Base-by-base conservation (phyloP, 2,329 filamentous ascomycete species). In the Endothia cerciana region DNA sequence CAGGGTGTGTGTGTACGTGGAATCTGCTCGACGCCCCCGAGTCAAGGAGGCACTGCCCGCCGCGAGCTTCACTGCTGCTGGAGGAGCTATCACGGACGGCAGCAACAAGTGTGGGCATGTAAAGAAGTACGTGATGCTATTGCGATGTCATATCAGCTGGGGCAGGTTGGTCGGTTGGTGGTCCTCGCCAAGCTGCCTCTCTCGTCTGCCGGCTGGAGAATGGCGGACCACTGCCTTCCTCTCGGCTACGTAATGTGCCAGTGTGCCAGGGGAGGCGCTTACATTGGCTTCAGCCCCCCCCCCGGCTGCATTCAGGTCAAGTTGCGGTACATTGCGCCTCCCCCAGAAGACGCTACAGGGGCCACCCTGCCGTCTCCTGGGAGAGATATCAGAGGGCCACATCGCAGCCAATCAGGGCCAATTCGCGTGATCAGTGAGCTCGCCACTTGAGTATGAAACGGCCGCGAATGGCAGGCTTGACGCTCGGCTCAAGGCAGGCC, bases 191-290 rank as follows among this genome's bases (percentile, higher is more conserved):
- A 7, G 47, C 22, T 25, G 28, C 28, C 47, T 22, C 4, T 19
- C 47, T 22, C n/a, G 22, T 30, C 47, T 15, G 47, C 22, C 28
- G 47, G 28, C 47, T 51, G 6, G 28, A 22, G 28, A 22, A 51
- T 30, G 47, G 28, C 47, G 47, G 47, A 22, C 25, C n/a, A n/a
- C n/a, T n/a, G n/a, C n/a, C n/a, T n/a, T n/a, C n/a, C 47, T 25
- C 47, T 25, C 22, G 47, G 47, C 47, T 51, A 51, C 47, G 47
- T 51, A 51, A 51, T 51, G 47, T 51, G 25, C 47, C 47, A 17
- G 5, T 28, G 13, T 17, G 13, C 25, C 47, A 5, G 28, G 11
- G 47, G 28, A 25, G 47, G 28, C 22, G 47, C 47, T 51, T 51
- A 4, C 47, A 28, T 51, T 28, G 47, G 25, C n/a, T 51, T 30